Conservation (phyloP, 768 basidiomycete species). For the Daedaleopsis sinensis region DNA sequence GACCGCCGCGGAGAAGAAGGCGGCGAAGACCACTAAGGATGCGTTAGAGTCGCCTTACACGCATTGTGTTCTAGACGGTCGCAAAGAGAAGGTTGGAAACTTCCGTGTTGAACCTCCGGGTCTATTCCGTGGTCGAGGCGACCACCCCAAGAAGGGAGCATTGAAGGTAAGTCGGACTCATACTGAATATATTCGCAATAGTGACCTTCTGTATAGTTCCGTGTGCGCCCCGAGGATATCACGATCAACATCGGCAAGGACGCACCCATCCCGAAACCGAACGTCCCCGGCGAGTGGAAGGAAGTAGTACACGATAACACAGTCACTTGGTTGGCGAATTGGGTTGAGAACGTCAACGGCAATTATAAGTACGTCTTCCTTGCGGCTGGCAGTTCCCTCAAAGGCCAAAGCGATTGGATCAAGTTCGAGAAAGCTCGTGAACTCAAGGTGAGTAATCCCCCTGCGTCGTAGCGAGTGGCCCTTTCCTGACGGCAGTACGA, state of each 20-base stretch:
- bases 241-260: slow-evolving; percentile 90
- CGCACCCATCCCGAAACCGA: slow-evolving; percentile 79
- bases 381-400: slow-evolving; percentile 95
- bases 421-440: slow-evolving; percentile 99
- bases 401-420: slow-evolving; percentile 96
- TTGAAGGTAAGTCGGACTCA: slow-evolving; percentile 64
- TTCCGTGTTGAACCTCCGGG: slow-evolving; percentile 98
- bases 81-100: slow-evolving; percentile 98
- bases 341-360: slow-evolving; percentile 98
- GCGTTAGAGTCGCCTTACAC: slow-evolving; percentile 83
- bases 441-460: slow-evolving; percentile 66
- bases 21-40: slow-evolving; percentile 83
- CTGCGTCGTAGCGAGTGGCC: neutral
- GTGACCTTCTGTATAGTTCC: slow-evolving; percentile 50
- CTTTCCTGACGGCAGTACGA: slow-evolving; percentile 6
- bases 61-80: slow-evolving; percentile 88
- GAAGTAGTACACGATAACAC: slow-evolving; percentile 88
- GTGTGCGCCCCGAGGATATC: slow-evolving; percentile 93
- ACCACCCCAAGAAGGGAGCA: slow-evolving; percentile 96
- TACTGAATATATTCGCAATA: neutral
- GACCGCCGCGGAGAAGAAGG: slow-evolving; percentile 88
- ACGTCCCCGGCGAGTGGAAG: slow-evolving; percentile 92
- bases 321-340: slow-evolving; percentile 98
- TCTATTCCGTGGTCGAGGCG: slow-evolving; percentile 96
- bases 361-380: slow-evolving; percentile 98